Evolutionary conservation across 345 rosid species (phyloP), one percentile per base, ranked within the genome.

Genomic region (Cochlearia excelsa): DNA sequence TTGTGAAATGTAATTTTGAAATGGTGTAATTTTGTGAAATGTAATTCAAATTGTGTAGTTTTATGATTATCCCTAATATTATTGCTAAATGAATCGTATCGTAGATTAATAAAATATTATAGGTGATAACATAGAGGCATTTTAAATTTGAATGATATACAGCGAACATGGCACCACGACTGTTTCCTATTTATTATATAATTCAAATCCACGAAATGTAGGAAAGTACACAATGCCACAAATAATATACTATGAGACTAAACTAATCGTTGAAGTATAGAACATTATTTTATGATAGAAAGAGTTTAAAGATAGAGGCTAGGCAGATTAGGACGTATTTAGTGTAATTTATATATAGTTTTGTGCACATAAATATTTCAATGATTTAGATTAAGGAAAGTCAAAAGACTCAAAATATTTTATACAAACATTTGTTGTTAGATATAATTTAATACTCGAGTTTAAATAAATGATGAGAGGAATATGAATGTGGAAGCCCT

Each of bases 101-200:
- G 45, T 38, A 30, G n/a, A 10, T 46, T 16, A 16, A 16, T 68
- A 39, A 61, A 59, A 61, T 29, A 61, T 26, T 37, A 59, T 16
- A 52, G 35, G 23, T 16, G 66, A 46, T 68, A 52, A 37, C 28
- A 60, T 53, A 39, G 56, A 30, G 60, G 23, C 9, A 1, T 10
- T 46, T 53, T 16, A 16, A 60, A 61, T 2, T 33, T 33, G 5
- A 53, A 61, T 46, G 61, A 47, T 61, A 48, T 54, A 40, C 45
- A 50, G 45, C 34, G 57, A 69, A 69, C 74, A 69, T 69, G 74
- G 74, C 74, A 54, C 68, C 74, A 62, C 62, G 74, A 69, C 74
- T 54, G 57, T 69, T 62, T 55, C 7, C 28, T 42, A 16, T 9
- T 41, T 69, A 55, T 42, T 41, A 62, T 57, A 53, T 11, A 16